Evolutionary conservation across 768 basidiomycete genomes (phyloP).

Genomic region (Suillus weaverae): DNA sequence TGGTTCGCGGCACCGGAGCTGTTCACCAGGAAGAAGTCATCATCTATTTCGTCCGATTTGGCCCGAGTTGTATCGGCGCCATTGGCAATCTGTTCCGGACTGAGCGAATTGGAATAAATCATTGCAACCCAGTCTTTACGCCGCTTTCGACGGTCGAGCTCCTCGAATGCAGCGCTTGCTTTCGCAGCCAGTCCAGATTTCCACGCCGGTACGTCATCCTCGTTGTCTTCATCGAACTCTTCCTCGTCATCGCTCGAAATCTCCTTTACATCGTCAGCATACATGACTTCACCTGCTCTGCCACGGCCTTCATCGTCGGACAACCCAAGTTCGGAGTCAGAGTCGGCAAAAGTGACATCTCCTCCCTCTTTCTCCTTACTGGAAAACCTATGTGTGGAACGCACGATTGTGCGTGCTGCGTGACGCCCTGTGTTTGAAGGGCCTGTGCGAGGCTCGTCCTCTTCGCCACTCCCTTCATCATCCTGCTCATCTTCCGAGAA

Average conservation of each 20-base stretch:
- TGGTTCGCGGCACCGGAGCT: slow-evolving; percentile 37
- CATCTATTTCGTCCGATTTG: slow-evolving; percentile 44
- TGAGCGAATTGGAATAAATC: slow-evolving; percentile 71
- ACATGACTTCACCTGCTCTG: slow-evolving; percentile 34
- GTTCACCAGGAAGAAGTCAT: slow-evolving; percentile 75
- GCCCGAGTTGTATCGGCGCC: slow-evolving; percentile 29
- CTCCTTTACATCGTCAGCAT: slow-evolving; percentile 53
- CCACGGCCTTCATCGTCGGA: slow-evolving; percentile 44
- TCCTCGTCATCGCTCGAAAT: slow-evolving; percentile 50
- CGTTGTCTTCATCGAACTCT: slow-evolving; percentile 38
- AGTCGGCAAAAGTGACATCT: slow-evolving; percentile 70
- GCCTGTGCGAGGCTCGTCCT: slow-evolving; percentile 2
- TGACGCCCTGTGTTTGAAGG: slow-evolving; percentile 48
- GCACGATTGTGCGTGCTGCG: slow-evolving; percentile 40
- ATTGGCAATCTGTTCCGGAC: slow-evolving; percentile 65
- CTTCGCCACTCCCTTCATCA: slow-evolving; percentile 10
- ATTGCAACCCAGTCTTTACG: slow-evolving; percentile 81
- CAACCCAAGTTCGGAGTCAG: slow-evolving; percentile 70
- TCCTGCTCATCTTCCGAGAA: slow-evolving; percentile 27
- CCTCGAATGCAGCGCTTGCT: slow-evolving; percentile 48
- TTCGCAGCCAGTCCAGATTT: slow-evolving; percentile 60
- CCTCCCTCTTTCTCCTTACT: slow-evolving; percentile 37
- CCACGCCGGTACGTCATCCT: slow-evolving; percentile 64
- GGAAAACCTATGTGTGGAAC: slow-evolving; percentile 39
- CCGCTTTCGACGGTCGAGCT: slow-evolving; percentile 36